phyloP scores from a whole-genome alignment of 108 stramenopile genomes.

The Skeletonema menzelii region DNA sequence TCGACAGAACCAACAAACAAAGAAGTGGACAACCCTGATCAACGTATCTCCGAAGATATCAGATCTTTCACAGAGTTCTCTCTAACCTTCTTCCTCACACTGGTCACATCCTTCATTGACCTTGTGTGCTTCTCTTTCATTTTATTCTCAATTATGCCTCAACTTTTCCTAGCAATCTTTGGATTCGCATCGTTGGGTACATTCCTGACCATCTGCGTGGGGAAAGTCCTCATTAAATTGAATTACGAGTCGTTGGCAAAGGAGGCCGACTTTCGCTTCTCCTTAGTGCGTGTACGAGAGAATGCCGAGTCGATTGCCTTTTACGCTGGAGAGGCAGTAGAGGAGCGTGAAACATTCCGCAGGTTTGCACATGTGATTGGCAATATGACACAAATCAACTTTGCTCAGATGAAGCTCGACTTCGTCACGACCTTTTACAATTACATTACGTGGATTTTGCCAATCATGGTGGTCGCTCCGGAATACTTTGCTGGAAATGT shows the following conservation, averaged over 20 bases:
- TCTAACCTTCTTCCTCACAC: conserved; percentile 65
- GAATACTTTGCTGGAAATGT: conserved; percentile 70
- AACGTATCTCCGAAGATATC: conserved; percentile 78
- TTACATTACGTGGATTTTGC: conserved; percentile 64
- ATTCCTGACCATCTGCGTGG: conserved; percentile 42
- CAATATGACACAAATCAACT: conserved; percentile 59
- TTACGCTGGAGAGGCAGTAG: conserved; percentile 64
- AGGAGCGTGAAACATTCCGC: conserved; percentile 50
- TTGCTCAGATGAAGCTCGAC: conserved; percentile 66
- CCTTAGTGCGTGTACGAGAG: conserved; percentile 72
- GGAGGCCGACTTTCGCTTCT: conserved; percentile 77
- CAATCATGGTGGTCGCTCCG: conserved; percentile 69
- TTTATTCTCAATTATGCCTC: conserved; percentile 61
- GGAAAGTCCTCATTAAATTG: conserved; percentile 50
- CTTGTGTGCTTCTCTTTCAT: conserved; percentile 67
- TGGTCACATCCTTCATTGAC: conserved; percentile 69
- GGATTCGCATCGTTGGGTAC: conserved; percentile 61
- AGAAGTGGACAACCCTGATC: conserved; percentile 74
- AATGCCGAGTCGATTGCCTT: conserved; percentile 83
- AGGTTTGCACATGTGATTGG: conserved; percentile 56
- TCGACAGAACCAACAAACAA: not conserved
- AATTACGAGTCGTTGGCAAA: conserved; percentile 62
- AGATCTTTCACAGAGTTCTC: conserved; percentile 63
- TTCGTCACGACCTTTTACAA: conserved; percentile 71
- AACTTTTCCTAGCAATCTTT: conserved; percentile 66